Evolutionary conservation across 2,329 filamentous ascomycete genomes (phyloP), one percentile per base, ranked within the genome.

Genomic region (Neofusicoccum sp.): DNA sequence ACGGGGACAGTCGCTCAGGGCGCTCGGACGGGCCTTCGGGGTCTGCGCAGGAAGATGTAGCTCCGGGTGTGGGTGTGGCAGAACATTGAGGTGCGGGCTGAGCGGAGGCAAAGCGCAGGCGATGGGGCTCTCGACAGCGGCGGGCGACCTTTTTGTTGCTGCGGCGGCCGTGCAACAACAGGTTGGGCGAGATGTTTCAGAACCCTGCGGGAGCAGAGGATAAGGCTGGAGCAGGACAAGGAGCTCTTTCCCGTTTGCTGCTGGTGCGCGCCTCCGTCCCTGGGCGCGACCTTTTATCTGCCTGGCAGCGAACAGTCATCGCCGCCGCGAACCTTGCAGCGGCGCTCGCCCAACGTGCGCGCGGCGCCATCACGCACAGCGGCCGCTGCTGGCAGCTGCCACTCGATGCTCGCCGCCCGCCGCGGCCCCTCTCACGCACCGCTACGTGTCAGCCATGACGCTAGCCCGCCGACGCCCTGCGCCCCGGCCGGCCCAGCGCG

Each of bases 11-110:
- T 14, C 12, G 50, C 41, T 60, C 56, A 60, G 44, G 56, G 56
- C 56, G 44, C 44, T 29, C 56, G 56, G 45, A 33, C 44, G 44
- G 56, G 61, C 44, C 61, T 45, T 45, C 49, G 41, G 29, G 59
- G 59, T 62, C 61, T 62, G 61, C 61, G 61, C 28, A 56, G 50
- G 50, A 62, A 62, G 22, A 62, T 62, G 59, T 62, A 62, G 59
- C 47, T 62, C 22, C 59, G 59, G 48, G 36, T 39, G 48, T 52
- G 22, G 59, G 48, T 52, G 37, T 50, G 45, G 59, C 43, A 44
- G 47, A 54, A 62, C 59, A 62, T 62, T 62, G 58, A 61, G 47
- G 47, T 41, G 58, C 58, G 58, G 37, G 33, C 39, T n/a, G 41
- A 41, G 22, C 22, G 16, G n/a, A 34, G 33, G 41, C 12, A 44